Conservation (phyloP, 352 stramenopile genomes). For the Blastocystis sp. region DNA sequence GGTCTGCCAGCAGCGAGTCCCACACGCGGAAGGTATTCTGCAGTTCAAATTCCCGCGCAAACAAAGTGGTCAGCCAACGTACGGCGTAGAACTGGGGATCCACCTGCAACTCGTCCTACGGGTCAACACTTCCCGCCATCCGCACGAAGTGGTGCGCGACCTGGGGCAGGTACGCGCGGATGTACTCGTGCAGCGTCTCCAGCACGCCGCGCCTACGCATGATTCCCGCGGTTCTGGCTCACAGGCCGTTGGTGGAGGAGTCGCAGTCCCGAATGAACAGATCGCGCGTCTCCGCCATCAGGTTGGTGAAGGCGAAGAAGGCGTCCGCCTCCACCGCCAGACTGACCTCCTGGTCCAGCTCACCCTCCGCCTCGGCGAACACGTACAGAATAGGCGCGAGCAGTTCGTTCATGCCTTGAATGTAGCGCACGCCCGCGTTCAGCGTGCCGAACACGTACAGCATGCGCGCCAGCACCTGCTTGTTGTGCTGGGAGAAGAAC, state of each 20-base stretch:
- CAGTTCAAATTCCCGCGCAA: constrained; percentile 78
- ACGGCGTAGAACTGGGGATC: constrained; percentile 78
- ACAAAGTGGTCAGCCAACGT: constrained; percentile 80
- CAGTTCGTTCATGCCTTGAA: constrained; percentile 85
- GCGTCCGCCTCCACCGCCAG: constrained; percentile 75
- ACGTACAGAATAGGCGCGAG: constrained; percentile 79
- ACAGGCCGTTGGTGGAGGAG: constrained; percentile 50
- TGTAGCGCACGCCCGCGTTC: constrained; percentile 79
- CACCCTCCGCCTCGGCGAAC: constrained; percentile 71
- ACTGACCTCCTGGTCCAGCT: constrained; percentile 9
- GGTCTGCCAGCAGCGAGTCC: constrained; percentile 79
- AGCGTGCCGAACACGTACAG: constrained; percentile 81
- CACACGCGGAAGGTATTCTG: constrained; percentile 80
- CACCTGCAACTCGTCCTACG: constrained; percentile 72
- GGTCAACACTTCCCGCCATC: not conserved
- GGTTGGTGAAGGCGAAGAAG: constrained; percentile 78
- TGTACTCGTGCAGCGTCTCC: constrained; percentile 74
- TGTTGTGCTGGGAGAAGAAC: constrained; percentile 79
- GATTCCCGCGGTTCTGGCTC: not conserved
- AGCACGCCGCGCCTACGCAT: constrained; percentile 68
- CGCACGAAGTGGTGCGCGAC: constrained; percentile 10
- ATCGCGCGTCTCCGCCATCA: constrained; percentile 79
- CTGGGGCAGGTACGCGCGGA: constrained; percentile 6
- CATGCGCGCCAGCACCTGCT: constrained; percentile 75
- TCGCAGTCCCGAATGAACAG: constrained; percentile 75